Percentiles rank a stretch among this genome's conserved stretches.
Conservation (phyloP, 768 basidiomycete species). For the Hemileccinum rubropunctum region DNA sequence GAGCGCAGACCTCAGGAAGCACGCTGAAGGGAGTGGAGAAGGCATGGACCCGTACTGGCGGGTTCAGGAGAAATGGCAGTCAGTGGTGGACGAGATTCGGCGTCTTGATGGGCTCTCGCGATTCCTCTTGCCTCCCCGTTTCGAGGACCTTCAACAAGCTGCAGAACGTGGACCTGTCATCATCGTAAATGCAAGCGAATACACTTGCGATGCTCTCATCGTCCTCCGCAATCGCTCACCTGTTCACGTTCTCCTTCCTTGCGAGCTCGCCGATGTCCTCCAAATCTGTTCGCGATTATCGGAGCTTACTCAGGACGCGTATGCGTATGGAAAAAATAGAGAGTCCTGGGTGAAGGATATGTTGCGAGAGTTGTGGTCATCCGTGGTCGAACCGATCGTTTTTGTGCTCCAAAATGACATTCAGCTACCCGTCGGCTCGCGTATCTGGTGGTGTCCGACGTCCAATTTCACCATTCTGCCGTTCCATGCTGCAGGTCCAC, state of each 20-base stretch:
- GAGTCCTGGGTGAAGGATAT: background rate
- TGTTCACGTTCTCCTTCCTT: no score
- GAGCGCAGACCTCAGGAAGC: background rate
- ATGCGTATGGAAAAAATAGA: background rate
- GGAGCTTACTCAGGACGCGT: background rate
- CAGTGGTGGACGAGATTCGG: background rate
- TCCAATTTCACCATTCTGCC: background rate
- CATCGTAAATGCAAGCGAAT: background rate
- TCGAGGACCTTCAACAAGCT: background rate
- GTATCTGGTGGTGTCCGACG: constrained; percentile 2
- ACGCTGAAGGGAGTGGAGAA: background rate
- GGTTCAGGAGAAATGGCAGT: background rate
- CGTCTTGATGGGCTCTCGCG: background rate
- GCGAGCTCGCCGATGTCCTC: no score
- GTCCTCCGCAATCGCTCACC: no score
- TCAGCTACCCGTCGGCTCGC: background rate
- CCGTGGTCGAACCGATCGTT: background rate
- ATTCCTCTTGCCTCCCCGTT: background rate
- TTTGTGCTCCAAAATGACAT: background rate
- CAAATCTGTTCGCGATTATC: no score
- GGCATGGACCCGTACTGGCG: background rate
- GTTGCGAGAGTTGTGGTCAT: background rate
- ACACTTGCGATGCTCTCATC: background rate
- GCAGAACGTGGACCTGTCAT: background rate
- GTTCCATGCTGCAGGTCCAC: background rate